Evolutionary conservation across 1,284 basidiomycete species (phyloP).

Genomic region (Cryptococcus sp.): DNA sequence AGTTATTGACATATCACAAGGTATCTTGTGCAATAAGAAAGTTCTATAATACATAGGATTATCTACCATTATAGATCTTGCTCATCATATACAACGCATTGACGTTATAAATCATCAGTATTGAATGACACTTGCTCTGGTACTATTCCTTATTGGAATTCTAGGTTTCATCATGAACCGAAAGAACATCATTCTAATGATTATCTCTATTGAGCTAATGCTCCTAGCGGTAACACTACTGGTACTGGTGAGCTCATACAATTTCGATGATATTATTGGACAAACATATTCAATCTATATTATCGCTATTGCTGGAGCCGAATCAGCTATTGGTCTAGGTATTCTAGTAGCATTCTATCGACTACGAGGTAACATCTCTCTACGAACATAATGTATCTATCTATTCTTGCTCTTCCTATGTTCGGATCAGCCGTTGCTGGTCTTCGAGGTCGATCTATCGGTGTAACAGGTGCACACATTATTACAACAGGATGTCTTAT

Average conservation of each 20-base stretch:
- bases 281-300: conserved; percentile 51
- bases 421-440: conserved; percentile 45
- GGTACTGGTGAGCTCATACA: conserved; percentile 47
- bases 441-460: conserved; percentile 49
- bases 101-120: neutral
- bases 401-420: conserved; percentile 46
- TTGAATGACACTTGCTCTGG: conserved; percentile 46
- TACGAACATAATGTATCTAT: conserved; percentile 48
- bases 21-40: conserved; percentile 1
- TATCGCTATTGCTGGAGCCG: conserved; percentile 50
- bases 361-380: conserved; percentile 42
- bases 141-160: conserved; percentile 50
- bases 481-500: conserved; percentile 44
- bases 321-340: conserved; percentile 51
- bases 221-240: conserved; percentile 49
- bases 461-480: conserved; percentile 47
- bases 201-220: conserved; percentile 52
- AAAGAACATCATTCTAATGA: conserved; percentile 52
- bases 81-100: neutral
- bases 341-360: conserved; percentile 39
- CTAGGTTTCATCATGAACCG: conserved; percentile 51
- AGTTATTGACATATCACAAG: neutral
- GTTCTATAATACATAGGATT: neutral
- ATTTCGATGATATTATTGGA: conserved; percentile 50
- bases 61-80: conserved; percentile 10